These are phyloP conservation scores for Serendipita indica DNA, from an alignment of 768 basidiomycete species.

Conservation along the genomic window DNA sequence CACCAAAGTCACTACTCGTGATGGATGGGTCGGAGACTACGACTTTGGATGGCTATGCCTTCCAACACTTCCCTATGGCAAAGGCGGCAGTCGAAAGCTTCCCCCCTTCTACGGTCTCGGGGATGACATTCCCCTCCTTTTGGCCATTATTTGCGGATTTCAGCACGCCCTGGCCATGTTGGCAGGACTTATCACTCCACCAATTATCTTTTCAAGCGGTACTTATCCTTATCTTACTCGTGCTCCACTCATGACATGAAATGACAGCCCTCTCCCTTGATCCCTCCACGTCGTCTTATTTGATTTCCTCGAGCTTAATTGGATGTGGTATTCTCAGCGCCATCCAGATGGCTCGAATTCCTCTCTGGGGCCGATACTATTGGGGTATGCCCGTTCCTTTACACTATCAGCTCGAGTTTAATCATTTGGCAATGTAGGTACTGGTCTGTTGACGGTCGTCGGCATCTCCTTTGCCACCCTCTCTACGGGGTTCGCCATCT, in stretches of 20 bases:
- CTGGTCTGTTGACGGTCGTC: conserved; percentile 69
- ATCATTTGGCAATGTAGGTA: conserved; percentile 32
- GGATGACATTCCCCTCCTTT: conserved; percentile 52
- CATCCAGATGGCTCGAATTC: conserved; percentile 62
- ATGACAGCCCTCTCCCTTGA: conserved; percentile 38
- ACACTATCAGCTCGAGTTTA: not conserved
- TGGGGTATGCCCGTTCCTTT: conserved; percentile 9
- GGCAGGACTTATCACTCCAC: conserved; percentile 68
- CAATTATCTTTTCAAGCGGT: conserved; percentile 56
- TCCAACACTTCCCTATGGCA: conserved; percentile 47
- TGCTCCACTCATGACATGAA: not conserved
- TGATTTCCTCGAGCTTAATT: conserved; percentile 71
- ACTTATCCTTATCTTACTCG: not conserved
- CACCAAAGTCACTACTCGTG: conserved; percentile 31
- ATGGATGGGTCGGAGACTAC: conserved; percentile 78
- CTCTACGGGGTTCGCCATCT: conserved; percentile 57
- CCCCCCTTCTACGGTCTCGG: conserved; percentile 70
- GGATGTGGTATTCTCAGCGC: conserved; percentile 67
- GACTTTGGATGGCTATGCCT: conserved; percentile 63
- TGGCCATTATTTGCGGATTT: conserved; percentile 58
- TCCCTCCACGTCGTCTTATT: conserved; percentile 44
- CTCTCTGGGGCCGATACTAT: conserved; percentile 45
- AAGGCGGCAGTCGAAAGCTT: conserved; percentile 20
- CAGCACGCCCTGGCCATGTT: conserved; percentile 74
- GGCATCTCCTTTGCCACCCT: conserved; percentile 71